These are phyloP conservation scores for Albophoma yamanashiensis DNA, from an alignment of 2,329 filamentous ascomycete species.

Conservation along the genomic window DNA sequence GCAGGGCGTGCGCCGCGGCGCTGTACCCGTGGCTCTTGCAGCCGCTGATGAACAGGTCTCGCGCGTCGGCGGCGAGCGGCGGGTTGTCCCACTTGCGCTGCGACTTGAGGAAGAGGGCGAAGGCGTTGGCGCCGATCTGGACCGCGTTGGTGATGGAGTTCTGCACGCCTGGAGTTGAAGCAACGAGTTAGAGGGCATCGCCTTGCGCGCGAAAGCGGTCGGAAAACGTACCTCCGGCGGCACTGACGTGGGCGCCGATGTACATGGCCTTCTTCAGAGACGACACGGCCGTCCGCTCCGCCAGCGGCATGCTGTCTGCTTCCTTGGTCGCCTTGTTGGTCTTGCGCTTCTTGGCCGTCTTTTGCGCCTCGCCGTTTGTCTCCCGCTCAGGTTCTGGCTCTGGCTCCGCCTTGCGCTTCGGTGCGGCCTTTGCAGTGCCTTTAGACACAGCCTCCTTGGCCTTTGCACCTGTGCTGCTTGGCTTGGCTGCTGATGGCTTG, in stretches of 20 bases:
- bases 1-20: slow-evolving; percentile 62
- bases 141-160: slow-evolving; percentile 72
- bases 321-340: slow-evolving; percentile 26
- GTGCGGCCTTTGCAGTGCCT: slow-evolving; percentile 7
- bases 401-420: slow-evolving; percentile 11
- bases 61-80: slow-evolving; percentile 56
- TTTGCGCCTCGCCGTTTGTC: slow-evolving; percentile 10
- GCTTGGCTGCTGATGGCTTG: slow-evolving; percentile 3
- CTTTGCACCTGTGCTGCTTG: slow-evolving; percentile 6
- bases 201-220: not conserved
- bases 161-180: slow-evolving; percentile 56
- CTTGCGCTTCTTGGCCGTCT: slow-evolving; percentile 32
- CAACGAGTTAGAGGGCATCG: not conserved
- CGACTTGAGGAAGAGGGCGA: slow-evolving; percentile 91
- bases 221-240: slow-evolving; percentile 59
- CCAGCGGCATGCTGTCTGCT: slow-evolving; percentile 49
- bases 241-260: slow-evolving; percentile 87
- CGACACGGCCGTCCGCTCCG: slow-evolving; percentile 50
- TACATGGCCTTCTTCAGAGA: slow-evolving; percentile 62
- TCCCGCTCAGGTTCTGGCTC: not conserved
- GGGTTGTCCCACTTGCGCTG: slow-evolving; percentile 92
- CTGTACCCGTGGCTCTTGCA: slow-evolving; percentile 64
- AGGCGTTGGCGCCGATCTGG: slow-evolving; percentile 82
- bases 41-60: slow-evolving; percentile 56
- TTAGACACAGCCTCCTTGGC: not conserved